Base-by-base conservation (phyloP, 2,329 filamentous ascomycete genomes). In the Teratosphaeria zuluensis region DNA sequence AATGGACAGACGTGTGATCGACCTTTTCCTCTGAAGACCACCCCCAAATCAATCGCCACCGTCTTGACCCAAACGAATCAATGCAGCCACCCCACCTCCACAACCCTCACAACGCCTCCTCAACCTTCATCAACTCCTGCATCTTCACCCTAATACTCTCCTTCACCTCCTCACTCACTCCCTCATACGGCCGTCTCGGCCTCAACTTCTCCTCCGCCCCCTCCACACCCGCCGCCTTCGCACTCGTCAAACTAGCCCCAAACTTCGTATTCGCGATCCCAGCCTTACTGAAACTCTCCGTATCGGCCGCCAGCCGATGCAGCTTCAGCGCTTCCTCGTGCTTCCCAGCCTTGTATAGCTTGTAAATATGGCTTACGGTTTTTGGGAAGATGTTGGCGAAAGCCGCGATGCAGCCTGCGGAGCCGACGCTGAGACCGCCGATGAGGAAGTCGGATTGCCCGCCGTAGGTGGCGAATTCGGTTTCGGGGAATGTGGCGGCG, bases 381-480 rank as follows among this genome's bases (percentile, higher is more conserved):
- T 77, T 79, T 1, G 79, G 79, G 60, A 78, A 78, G 2, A 80
- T 72, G 62, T 81, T 84, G 33, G 78, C 80, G 66, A 84, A 84
- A 1, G 78, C 81, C 1, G 80, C 77, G 55, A 85, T 81, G 61
- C 80, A 83, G 0, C 82, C 82, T 0, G 78, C 76, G 21, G 75
- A 77, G 0, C 82, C 82, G 2, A 77, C 76, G 1, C 76, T 76
- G 14, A 85, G 64, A 0, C 80, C 81, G 1, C 78, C 80, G 31
- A 84, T 74, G 48, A 90, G 72, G 70, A 88, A 90, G 67, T 91
- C 88, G 1, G 82, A 84, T 73, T 90, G 87, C 0, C 88, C 88
- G 0, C 86, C 87, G 66, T 84, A 90, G 0, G 84, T 81, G 1
- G 85, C 81, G 67, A 91, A 91, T 11, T 78, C 71, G 1, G 81